phyloP scores from a whole-genome alignment of 2,329 filamentous ascomycete species.

The Claviceps digitariae region DNA sequence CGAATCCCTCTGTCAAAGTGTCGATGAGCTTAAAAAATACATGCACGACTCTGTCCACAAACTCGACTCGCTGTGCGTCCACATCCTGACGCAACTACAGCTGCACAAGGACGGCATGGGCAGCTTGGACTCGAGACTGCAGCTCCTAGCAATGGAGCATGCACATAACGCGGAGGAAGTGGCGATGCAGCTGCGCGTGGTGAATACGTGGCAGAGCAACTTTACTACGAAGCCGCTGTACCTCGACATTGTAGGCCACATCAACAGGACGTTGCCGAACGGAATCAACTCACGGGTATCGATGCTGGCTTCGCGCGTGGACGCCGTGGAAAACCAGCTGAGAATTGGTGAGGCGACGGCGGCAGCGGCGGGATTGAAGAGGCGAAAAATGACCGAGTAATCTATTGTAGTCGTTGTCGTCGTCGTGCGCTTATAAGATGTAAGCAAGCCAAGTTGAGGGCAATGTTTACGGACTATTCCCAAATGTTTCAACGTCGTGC shows the following conservation, averaged over 20 bases:
- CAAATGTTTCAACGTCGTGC: no score
- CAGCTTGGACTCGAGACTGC: background rate
- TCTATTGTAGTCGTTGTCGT: background rate
- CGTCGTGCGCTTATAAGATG: background rate
- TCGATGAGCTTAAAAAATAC: slow-evolving; percentile 1
- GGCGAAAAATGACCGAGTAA: background rate
- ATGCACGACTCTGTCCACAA: background rate
- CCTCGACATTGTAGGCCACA: slow-evolving; percentile 24
- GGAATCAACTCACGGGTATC: slow-evolving; percentile 10
- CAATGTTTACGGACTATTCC: no score
- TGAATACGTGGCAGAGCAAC: slow-evolving; percentile 37
- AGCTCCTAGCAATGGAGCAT: background rate
- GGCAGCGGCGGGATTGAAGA: background rate
- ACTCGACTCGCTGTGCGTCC: background rate
- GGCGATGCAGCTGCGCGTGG: slow-evolving; percentile 20
- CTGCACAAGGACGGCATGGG: background rate
- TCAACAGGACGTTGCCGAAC: slow-evolving; percentile 17
- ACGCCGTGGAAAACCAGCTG: slow-evolving; percentile 9
- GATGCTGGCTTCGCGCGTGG: slow-evolving; percentile 10
- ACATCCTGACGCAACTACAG: background rate
- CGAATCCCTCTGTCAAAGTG: slow-evolving; percentile 1
- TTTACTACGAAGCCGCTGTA: slow-evolving; percentile 30
- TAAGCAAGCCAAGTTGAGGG: no score
- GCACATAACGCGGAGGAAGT: slow-evolving; percentile 15
- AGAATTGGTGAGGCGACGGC: background rate